A percentile compares a stretch with the other conserved stretches of the same genome.
Evolutionary conservation across 208 protist genomes (phyloP).

Genomic region (Eutreptiella sp.): DNA sequence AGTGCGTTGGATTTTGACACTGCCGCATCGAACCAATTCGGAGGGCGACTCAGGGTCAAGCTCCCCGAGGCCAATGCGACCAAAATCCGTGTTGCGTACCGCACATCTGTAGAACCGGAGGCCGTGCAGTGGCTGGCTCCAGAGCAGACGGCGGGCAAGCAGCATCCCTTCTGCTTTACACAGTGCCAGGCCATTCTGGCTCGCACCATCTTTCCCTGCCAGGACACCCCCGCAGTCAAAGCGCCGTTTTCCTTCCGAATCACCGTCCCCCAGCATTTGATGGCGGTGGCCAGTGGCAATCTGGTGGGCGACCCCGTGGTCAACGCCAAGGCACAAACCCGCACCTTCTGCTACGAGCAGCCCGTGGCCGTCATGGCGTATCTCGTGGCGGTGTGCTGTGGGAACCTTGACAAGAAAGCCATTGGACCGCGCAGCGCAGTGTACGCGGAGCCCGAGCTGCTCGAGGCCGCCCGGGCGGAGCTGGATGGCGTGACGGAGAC

Average conservation of each 20-base stretch:
- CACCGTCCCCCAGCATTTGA: conserved; percentile 1
- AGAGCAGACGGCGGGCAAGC: too few species aligned
- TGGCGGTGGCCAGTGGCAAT: conserved; percentile 32
- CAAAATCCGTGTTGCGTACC: too few species aligned
- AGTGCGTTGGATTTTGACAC: too few species aligned
- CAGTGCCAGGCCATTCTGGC: conserved; percentile 46
- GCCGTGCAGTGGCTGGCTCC: too few species aligned
- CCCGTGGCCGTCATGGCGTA: conserved; percentile 41
- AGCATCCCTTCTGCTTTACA: too few species aligned
- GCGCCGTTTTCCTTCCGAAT: conserved; percentile 22
- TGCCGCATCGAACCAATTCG: too few species aligned
- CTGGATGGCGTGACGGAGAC: conserved; percentile 67
- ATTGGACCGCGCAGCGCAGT: conserved; percentile 31
- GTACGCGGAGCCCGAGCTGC: conserved; percentile 37
- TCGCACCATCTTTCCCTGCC: conserved; percentile 36
- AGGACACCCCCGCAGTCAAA: conserved; percentile 42
- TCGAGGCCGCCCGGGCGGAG: conserved; percentile 48
- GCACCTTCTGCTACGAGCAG: conserved; percentile 32
- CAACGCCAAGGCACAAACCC: not conserved
- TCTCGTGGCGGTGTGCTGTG: conserved; percentile 49
- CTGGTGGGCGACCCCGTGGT: not conserved
- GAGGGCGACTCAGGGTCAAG: too few species aligned
- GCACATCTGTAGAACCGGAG: too few species aligned
- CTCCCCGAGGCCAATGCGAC: too few species aligned
- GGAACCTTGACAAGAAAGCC: too few species aligned